phyloP scores from a whole-genome alignment of 495 filamentous ascomycete species.

The Talaromyces nanjingensis region DNA sequence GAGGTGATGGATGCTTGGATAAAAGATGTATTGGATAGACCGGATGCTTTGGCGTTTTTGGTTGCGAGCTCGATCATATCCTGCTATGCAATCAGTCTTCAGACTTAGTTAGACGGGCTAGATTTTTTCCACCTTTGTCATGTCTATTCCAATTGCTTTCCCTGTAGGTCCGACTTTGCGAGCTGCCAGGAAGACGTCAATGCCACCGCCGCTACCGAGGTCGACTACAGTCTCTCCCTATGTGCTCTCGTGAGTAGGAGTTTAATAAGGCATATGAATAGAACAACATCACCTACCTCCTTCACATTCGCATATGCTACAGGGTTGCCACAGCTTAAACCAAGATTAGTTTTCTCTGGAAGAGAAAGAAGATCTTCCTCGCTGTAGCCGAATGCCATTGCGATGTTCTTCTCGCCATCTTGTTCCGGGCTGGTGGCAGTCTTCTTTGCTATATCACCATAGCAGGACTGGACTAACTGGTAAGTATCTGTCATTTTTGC shows the following conservation, averaged over 20 bases:
- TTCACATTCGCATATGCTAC: conserved; percentile 45
- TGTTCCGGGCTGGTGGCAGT: not conserved
- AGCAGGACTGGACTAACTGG: not conserved
- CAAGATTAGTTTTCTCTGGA: conserved; percentile 54
- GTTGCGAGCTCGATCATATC: conserved; percentile 51
- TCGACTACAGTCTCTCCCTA: conserved; percentile 62
- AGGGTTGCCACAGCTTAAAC: conserved; percentile 63
- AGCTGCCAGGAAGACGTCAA: conserved; percentile 58
- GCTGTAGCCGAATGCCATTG: conserved; percentile 55
- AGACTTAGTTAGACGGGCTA: not conserved
- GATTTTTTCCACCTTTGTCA: conserved; percentile 47
- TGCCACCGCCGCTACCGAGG: conserved; percentile 55
- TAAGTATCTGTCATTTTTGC: not conserved
- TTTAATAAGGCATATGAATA: no score
- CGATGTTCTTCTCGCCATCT: conserved; percentile 34
- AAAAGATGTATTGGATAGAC: conserved; percentile 41
- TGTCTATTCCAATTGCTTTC: conserved; percentile 57
- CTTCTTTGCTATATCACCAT: conserved; percentile 5
- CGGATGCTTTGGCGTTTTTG: conserved; percentile 32
- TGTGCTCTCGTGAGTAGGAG: no score
- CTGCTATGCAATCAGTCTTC: conserved; percentile 19
- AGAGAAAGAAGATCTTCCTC: conserved; percentile 44
- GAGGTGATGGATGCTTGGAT: conserved; percentile 47
- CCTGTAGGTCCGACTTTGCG: conserved; percentile 48
- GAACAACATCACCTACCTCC: no score